These are phyloP conservation scores for Candida krabiensis DNA, from an alignment of 805 yeast genomes.

Conservation along the genomic window DNA sequence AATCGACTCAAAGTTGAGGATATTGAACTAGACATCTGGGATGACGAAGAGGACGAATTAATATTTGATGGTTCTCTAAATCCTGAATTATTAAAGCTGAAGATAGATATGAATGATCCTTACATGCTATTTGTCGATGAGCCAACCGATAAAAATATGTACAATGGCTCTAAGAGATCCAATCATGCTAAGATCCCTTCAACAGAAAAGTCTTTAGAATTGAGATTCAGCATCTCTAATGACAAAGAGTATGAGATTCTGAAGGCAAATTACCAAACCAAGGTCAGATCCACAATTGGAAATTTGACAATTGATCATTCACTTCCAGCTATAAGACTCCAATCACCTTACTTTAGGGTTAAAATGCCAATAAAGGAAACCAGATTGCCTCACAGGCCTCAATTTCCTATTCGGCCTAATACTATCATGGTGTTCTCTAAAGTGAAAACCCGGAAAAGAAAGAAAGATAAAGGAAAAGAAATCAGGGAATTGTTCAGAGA, in stretches of 20 bases:
- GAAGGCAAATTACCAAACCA: conserved; percentile 84
- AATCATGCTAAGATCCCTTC: conserved; percentile 46
- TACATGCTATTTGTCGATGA: conserved; percentile 65
- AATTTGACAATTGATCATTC: conserved; percentile 90
- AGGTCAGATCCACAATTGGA: conserved; percentile 89
- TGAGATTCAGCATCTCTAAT: conserved; percentile 81
- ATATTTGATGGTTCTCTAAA: conserved; percentile 68
- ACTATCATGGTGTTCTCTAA: conserved; percentile 73
- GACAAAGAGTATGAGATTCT: conserved; percentile 82
- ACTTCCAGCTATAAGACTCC: conserved; percentile 80
- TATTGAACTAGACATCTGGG: conserved; percentile 43
- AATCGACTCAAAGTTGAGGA: conserved; percentile 31
- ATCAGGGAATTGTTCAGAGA: conserved; percentile 68
- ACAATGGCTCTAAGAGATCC: conserved; percentile 15
- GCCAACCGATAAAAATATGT: conserved; percentile 10
- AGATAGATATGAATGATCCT: conserved; percentile 86
- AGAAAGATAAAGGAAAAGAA: conserved; percentile 85
- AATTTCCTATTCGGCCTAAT: conserved; percentile 75
- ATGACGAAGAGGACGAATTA: conserved; percentile 60
- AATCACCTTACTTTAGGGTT: conserved; percentile 89
- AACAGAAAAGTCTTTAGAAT: conserved; percentile 51
- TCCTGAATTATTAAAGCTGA: conserved; percentile 37
- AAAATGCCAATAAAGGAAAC: conserved; percentile 63
- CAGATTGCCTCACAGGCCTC: conserved; percentile 79
- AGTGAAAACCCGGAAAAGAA: conserved; percentile 75